phyloP scores from a whole-genome alignment of 2,329 filamentous ascomycete genomes.

The Diaporthe ilicicola region DNA sequence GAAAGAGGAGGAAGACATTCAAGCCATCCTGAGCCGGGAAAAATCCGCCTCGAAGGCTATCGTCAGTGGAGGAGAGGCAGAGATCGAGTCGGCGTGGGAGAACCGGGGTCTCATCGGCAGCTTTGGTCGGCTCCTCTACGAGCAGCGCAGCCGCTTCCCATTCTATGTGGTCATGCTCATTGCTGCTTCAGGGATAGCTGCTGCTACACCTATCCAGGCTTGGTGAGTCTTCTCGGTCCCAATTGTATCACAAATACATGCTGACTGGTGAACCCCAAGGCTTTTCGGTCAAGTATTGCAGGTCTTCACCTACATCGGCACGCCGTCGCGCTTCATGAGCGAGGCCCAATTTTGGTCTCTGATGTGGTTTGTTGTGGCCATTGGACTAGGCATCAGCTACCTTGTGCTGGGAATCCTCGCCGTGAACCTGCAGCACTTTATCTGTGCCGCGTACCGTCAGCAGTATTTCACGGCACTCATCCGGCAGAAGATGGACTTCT shows the following conservation, averaged over 20 bases:
- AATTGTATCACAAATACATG: not conserved
- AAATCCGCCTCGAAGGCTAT: constrained; percentile 55
- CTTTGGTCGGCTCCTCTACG: constrained; percentile 65
- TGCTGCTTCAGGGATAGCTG: constrained; percentile 42
- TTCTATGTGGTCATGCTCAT: constrained; percentile 60
- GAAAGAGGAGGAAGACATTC: constrained; percentile 51
- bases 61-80: constrained; percentile 29
- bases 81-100: constrained; percentile 41
- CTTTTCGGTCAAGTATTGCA: constrained; percentile 62
- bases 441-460: constrained; percentile 64
- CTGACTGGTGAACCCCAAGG: constrained; percentile 44
- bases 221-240: constrained; percentile 31
- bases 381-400: constrained; percentile 42
- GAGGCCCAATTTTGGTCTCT: constrained; percentile 68
- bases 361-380: constrained; percentile 62
- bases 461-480: constrained; percentile 70
- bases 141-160: constrained; percentile 61
- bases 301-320: constrained; percentile 52
- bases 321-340: constrained; percentile 46
- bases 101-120: constrained; percentile 55
- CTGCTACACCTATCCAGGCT: constrained; percentile 33
- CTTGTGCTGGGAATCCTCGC: constrained; percentile 56
- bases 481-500: constrained; percentile 66
- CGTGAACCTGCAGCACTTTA: constrained; percentile 53
- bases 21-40: constrained; percentile 50